Evolutionary conservation across 2,329 filamentous ascomycete species (phyloP).

Genomic region (Dactylonectria macrodidyma): DNA sequence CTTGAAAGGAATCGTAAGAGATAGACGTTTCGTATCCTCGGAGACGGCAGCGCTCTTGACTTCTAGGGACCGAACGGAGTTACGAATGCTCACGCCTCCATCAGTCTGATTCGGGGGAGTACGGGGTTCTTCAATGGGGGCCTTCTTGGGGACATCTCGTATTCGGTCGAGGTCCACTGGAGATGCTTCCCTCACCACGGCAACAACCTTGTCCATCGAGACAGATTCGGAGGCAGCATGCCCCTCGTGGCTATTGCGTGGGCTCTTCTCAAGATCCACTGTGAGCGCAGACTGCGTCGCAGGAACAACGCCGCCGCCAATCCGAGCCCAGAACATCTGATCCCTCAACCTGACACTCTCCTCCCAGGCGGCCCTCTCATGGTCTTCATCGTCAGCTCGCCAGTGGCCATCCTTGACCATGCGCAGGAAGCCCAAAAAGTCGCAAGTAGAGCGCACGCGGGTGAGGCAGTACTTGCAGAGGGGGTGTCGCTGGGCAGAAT

Average conservation of each 20-base stretch:
- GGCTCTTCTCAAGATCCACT: conserved; percentile 52
- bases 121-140: conserved; percentile 44
- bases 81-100: conserved; percentile 42
- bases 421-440: conserved; percentile 91
- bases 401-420: conserved; percentile 95
- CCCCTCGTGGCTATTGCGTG: conserved; percentile 54
- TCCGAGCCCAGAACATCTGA: conserved; percentile 96
- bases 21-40: conserved; percentile 47
- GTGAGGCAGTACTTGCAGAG: conserved; percentile 90
- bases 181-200: conserved; percentile 39
- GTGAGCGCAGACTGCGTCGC: conserved; percentile 54
- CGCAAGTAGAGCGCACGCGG: conserved; percentile 88
- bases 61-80: conserved; percentile 48
- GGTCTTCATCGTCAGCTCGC: conserved; percentile 85
- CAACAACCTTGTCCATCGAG: conserved; percentile 31
- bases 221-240: conserved; percentile 35
- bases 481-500: conserved; percentile 89
- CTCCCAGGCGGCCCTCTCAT: conserved; percentile 93
- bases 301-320: conserved; percentile 92
- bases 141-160: conserved; percentile 34
- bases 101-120: conserved; percentile 52
- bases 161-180: conserved; percentile 42
- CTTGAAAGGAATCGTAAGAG: conserved; percentile 47
- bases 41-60: conserved; percentile 43
- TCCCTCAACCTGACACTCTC: conserved; percentile 92